phyloP scores from a whole-genome alignment of 768 basidiomycete genomes.

The Rhodotorula graminis region DNA sequence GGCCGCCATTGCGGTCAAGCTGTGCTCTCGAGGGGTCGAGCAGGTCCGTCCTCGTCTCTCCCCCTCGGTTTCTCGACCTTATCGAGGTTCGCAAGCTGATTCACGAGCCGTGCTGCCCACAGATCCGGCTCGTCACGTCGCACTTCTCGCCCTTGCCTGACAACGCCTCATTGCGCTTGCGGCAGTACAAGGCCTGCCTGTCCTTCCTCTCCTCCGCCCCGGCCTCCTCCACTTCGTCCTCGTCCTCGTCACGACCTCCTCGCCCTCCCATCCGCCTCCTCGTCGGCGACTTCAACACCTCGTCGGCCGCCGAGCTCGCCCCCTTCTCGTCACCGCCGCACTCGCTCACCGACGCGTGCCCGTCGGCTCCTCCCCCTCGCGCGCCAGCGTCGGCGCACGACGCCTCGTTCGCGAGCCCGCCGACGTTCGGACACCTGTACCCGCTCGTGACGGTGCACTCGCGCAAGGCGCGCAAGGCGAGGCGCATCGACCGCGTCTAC shows the following conservation, averaged over 20 bases:
- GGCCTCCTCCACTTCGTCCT: background rate
- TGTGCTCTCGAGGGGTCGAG: background rate
- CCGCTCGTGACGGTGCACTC: constrained; percentile 8
- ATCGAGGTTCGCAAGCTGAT: too few species aligned
- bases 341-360: background rate
- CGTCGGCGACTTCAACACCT: constrained; percentile 31
- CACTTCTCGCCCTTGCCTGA: constrained; percentile 35
- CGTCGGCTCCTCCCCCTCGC: background rate
- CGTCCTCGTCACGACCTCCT: background rate
- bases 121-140: constrained; percentile 26
- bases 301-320: constrained; percentile 19
- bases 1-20: background rate
- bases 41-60: background rate
- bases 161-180: constrained; percentile 8
- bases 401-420: constrained; percentile 3
- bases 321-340: constrained; percentile 2
- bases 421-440: constrained; percentile 38
- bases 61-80: background rate
- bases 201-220: background rate
- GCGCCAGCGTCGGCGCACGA: background rate
- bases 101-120: background rate
- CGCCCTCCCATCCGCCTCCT: background rate
- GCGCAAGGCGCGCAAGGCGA: constrained; percentile 26
- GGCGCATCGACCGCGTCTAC: constrained; percentile 34
- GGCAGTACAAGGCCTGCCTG: constrained; percentile 15